These are phyloP conservation scores for Jasminum sambac DNA, from an alignment of 257 asterid genomes.

Conservation along the genomic window DNA sequence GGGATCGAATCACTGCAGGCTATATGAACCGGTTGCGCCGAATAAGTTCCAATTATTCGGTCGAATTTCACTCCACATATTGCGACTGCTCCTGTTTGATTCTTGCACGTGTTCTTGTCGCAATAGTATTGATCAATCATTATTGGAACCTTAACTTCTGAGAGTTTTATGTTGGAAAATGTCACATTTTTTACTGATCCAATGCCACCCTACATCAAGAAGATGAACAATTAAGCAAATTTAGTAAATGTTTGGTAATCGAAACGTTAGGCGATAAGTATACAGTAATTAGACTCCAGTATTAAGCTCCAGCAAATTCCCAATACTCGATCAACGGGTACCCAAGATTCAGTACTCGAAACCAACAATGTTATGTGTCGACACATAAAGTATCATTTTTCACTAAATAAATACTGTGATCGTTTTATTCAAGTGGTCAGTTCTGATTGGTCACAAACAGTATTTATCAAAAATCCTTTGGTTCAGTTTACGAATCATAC, in stretches of 20 bases:
- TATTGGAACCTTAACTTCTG: slow-evolving; percentile 63
- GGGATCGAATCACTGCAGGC: slow-evolving; percentile 80
- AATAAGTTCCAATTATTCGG: slow-evolving; percentile 61
- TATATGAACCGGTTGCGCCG: slow-evolving; percentile 57
- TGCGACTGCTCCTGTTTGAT: slow-evolving; percentile 72
- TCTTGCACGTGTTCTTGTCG: slow-evolving; percentile 63
- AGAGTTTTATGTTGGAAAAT: slow-evolving; percentile 56
- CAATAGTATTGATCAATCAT: slow-evolving; percentile 78
- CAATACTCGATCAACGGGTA: too few species aligned
- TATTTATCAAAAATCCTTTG: too few species aligned
- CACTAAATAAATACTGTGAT: too few species aligned
- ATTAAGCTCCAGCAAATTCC: too few species aligned
- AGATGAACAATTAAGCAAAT: not conserved
- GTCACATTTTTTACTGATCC: slow-evolving; percentile 69
- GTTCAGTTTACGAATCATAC: slow-evolving; percentile 24
- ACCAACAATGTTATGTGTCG: too few species aligned
- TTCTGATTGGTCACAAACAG: too few species aligned
- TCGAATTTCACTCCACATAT: slow-evolving; percentile 56
- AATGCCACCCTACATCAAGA: slow-evolving; percentile 55
- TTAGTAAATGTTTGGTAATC: not conserved
- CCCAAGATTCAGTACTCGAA: too few species aligned
- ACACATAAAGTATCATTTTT: too few species aligned
- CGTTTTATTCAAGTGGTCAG: too few species aligned
- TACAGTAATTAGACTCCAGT: too few species aligned
- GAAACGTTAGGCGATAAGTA: not conserved